phyloP scores from a whole-genome alignment of 306 rosid genomes.

The Quercus wislizeni region DNA sequence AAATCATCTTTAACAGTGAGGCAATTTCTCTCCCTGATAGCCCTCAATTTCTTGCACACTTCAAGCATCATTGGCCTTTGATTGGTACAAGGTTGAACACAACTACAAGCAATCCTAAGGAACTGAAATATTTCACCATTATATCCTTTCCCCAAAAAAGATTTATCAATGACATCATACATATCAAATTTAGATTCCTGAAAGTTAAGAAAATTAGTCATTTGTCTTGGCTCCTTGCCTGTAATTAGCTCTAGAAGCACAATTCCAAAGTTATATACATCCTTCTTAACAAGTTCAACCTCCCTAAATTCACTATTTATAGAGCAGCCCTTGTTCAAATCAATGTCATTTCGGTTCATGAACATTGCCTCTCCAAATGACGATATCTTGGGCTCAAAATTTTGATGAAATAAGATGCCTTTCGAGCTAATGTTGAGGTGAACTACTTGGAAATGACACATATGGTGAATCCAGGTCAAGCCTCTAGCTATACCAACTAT shows the following conservation, averaged over 20 bases:
- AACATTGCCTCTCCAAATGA: slow-evolving; percentile 29
- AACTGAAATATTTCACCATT: slow-evolving; percentile 21
- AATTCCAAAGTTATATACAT: slow-evolving; percentile 40
- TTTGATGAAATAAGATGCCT: slow-evolving; percentile 25
- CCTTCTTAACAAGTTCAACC: slow-evolving; percentile 25
- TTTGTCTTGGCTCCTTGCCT: slow-evolving; percentile 1
- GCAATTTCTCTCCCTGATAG: background rate
- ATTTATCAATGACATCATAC: slow-evolving; percentile 16
- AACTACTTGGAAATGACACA: slow-evolving; percentile 2
- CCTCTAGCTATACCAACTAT: slow-evolving; percentile 41
- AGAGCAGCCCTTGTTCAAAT: background rate
- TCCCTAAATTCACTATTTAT: slow-evolving; percentile 1
- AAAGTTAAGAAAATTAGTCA: background rate
- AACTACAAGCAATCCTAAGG: slow-evolving; percentile 26
- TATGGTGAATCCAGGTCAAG: slow-evolving; percentile 38
- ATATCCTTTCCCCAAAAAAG: slow-evolving; percentile 19
- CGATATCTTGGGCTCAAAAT: slow-evolving; percentile 39
- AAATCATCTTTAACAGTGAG: too few species aligned
- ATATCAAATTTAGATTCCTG: background rate
- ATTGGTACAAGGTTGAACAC: slow-evolving; percentile 20
- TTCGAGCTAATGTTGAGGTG: slow-evolving; percentile 22
- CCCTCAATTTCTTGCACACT: slow-evolving; percentile 25
- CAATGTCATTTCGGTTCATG: too few species aligned
- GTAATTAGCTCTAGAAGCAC: slow-evolving; percentile 37
- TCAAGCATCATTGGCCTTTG: slow-evolving; percentile 39